Evolutionary conservation across 2,329 filamentous ascomycete genomes (phyloP).

Genomic region (Coniosporium tulheliwenetii): DNA sequence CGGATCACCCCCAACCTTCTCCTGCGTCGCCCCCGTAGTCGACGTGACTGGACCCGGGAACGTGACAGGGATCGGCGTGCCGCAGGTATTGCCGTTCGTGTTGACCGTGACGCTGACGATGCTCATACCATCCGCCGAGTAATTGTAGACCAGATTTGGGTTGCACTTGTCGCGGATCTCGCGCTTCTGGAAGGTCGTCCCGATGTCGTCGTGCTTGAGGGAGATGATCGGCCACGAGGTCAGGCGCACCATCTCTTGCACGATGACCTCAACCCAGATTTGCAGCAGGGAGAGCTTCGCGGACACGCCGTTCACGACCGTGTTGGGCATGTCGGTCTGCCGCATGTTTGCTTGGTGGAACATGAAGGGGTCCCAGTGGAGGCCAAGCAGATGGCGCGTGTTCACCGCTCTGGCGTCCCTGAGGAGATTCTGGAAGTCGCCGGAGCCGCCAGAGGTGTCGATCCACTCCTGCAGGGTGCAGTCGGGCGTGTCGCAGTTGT

Average conservation of each 20-base stretch:
- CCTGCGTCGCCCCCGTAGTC: conserved; percentile 27
- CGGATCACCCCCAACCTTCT: conserved; percentile 35
- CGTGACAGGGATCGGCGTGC: conserved; percentile 37
- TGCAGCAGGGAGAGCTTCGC: conserved; percentile 37
- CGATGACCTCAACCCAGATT: conserved; percentile 39
- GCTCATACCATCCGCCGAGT: conserved; percentile 22
- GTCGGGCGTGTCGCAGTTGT: conserved; percentile 42
- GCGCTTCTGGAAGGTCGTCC: conserved; percentile 34
- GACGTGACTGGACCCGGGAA: conserved; percentile 30
- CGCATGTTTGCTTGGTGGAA: conserved; percentile 49
- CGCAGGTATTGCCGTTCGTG: conserved; percentile 34
- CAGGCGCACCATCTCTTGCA: conserved; percentile 38
- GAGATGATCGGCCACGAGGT: conserved; percentile 38
- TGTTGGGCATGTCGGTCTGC: conserved; percentile 29
- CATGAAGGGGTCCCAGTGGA: conserved; percentile 43
- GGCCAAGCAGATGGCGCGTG: conserved; percentile 38
- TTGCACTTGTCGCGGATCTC: conserved; percentile 37
- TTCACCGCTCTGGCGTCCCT: conserved; percentile 35
- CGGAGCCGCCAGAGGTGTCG: conserved; percentile 38
- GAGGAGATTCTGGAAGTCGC: conserved; percentile 37
- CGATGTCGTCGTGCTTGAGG: conserved; percentile 40
- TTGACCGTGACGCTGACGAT: conserved; percentile 37
- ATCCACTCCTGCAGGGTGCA: conserved; percentile 47
- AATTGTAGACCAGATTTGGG: conserved; percentile 31
- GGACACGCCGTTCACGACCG: conserved; percentile 32